Conservation (phyloP, 2,329 filamentous ascomycete genomes). For the Fusarium sp. region DNA sequence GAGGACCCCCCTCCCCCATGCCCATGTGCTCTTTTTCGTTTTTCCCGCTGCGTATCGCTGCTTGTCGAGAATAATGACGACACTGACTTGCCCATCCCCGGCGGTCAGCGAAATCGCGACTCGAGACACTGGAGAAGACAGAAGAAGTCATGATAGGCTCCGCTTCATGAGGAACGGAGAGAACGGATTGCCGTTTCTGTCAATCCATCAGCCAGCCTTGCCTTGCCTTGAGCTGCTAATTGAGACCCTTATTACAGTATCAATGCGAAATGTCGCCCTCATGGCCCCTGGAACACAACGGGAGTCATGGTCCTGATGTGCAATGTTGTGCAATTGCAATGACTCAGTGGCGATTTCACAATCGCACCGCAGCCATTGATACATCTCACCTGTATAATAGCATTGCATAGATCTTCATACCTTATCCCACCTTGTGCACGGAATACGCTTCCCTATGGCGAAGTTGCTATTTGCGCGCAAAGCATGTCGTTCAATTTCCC, state of each 20-base stretch:
- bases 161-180: constrained; percentile 13
- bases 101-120: constrained; percentile 47
- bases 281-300: constrained; percentile 8
- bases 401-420: constrained; percentile 24
- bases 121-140: constrained; percentile 39
- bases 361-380: constrained; percentile 10
- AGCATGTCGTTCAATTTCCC: constrained; percentile 33
- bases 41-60: constrained; percentile 37
- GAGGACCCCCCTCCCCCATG: constrained; percentile 29
- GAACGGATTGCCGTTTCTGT: constrained; percentile 26
- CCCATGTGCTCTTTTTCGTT: constrained; percentile 33
- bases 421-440: constrained; percentile 9
- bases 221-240: constrained; percentile 10
- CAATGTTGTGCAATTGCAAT: constrained; percentile 17
- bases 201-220: constrained; percentile 27
- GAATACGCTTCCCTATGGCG: background rate
- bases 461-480: constrained; percentile 31
- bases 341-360: constrained; percentile 15
- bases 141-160: constrained; percentile 12
- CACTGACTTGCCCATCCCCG: constrained; percentile 40
- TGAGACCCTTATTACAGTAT: constrained; percentile 8
- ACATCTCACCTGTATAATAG: constrained; percentile 6
- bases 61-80: constrained; percentile 41
- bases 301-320: background rate
- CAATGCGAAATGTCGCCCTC: constrained; percentile 13